Evolutionary conservation across 768 basidiomycete species (phyloP).

Genomic region (Boletus patriciae): DNA sequence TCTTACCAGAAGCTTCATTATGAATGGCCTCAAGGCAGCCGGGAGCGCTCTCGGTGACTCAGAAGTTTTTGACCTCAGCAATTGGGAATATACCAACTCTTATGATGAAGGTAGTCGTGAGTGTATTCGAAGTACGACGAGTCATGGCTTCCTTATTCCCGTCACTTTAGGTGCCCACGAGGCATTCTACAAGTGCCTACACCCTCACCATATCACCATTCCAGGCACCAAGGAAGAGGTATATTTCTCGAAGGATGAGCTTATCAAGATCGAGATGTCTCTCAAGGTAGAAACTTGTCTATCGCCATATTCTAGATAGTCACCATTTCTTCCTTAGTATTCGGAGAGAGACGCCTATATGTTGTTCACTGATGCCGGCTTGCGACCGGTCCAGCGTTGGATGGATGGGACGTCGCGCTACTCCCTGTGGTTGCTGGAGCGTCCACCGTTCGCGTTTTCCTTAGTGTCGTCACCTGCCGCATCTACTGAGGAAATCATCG

Average conservation of each 20-base stretch:
- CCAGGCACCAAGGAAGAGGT: conserved; percentile 46
- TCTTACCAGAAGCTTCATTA: conserved; percentile 72
- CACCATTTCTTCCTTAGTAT: conserved; percentile 51
- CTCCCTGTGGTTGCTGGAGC: conserved; percentile 89
- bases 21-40: conserved; percentile 78
- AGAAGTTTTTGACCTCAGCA: conserved; percentile 55
- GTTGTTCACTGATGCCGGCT: conserved; percentile 70
- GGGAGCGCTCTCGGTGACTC: conserved; percentile 69
- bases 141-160: background rate
- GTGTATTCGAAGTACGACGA: conserved; percentile 18
- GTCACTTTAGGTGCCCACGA: conserved; percentile 69
- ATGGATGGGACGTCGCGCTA: conserved; percentile 68
- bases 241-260: conserved; percentile 66
- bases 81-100: conserved; percentile 71
- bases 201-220: conserved; percentile 55
- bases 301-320: background rate
- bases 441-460: conserved; percentile 79
- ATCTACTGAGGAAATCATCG: conserved; percentile 18
- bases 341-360: conserved; percentile 66
- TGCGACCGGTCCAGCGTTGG: conserved; percentile 90
- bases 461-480: conserved; percentile 45
- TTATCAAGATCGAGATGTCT: conserved; percentile 83
- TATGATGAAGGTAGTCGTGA: conserved; percentile 58
- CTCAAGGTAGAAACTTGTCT: conserved; percentile 62
- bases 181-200: conserved; percentile 75